Evolutionary conservation across 371 early-diverging fungal genomes (phyloP).

Genomic region (Funneliformis caledonium): DNA sequence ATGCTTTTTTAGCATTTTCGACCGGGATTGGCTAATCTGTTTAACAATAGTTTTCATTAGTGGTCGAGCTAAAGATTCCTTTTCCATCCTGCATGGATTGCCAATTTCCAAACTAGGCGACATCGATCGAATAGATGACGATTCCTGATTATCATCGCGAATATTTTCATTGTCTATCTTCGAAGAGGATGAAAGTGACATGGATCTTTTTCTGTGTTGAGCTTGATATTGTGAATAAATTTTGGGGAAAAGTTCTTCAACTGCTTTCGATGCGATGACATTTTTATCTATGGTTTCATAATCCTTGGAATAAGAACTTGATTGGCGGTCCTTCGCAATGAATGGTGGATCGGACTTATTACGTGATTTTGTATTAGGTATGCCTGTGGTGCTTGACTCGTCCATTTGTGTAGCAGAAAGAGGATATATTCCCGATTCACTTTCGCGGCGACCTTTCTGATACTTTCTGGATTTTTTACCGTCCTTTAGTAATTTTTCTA

Average conservation of each 20-base stretch:
- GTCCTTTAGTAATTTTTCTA: conserved; percentile 50
- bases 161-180: background rate
- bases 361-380: conserved; percentile 1
- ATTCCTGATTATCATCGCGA: background rate
- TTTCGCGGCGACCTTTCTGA: conserved; percentile 9
- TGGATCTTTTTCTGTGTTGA: conserved; percentile 50
- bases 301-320: conserved; percentile 36
- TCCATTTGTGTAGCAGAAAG: background rate
- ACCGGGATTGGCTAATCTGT: background rate
- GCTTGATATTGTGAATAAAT: conserved; percentile 48
- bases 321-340: conserved; percentile 29
- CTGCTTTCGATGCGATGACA: conserved; percentile 49
- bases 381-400: background rate
- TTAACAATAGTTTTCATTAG: conserved; percentile 37
- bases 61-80: conserved; percentile 46
- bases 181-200: conserved; percentile 44
- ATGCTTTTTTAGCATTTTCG: conserved; percentile 30
- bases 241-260: conserved; percentile 50
- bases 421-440: conserved; percentile 35
- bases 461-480: conserved; percentile 42
- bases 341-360: conserved; percentile 41
- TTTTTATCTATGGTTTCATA: conserved; percentile 46
- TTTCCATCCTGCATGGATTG: conserved; percentile 48
- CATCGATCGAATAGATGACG: background rate
- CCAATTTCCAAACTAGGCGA: background rate